Conservation (phyloP, 345 rosid species). For the Limnanthes douglasii region DNA sequence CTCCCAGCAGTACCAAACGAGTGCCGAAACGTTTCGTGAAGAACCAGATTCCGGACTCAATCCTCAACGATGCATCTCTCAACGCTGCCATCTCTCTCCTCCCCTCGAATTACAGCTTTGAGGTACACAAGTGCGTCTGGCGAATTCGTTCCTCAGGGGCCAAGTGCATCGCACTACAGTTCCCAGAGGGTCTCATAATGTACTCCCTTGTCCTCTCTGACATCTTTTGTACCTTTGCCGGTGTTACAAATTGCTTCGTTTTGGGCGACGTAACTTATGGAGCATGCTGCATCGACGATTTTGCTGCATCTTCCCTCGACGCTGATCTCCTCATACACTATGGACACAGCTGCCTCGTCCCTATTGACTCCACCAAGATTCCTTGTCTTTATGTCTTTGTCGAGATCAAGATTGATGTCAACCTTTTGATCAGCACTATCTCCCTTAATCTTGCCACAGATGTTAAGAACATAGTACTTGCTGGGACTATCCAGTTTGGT, state of each 20-base stretch:
- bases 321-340: constrained; percentile 83
- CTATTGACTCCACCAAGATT: constrained; percentile 54
- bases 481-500: constrained; percentile 85
- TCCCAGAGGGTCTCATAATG: constrained; percentile 88
- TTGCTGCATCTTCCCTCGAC: constrained; percentile 53
- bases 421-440: constrained; percentile 33
- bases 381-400: constrained; percentile 93
- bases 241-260: constrained; percentile 52
- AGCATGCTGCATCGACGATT: constrained; percentile 89
- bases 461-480: constrained; percentile 28
- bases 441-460: constrained; percentile 25
- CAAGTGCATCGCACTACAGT: constrained; percentile 69
- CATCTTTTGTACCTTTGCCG: constrained; percentile 59
- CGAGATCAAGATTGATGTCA: constrained; percentile 61
- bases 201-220: constrained; percentile 80
- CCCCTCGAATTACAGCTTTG: constrained; percentile 74
- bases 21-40: constrained; percentile 86
- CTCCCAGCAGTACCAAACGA: no score
- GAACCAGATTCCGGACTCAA: constrained; percentile 74
- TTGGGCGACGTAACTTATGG: constrained; percentile 90
- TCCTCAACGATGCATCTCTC: constrained; percentile 56
- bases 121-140: constrained; percentile 79
- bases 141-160: constrained; percentile 46
- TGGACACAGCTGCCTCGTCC: constrained; percentile 90
- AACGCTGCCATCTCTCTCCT: constrained; percentile 69